Evolutionary conservation across 2,329 filamentous ascomycete genomes (phyloP).

Genomic region (Pseudogymnoascus sp.): DNA sequence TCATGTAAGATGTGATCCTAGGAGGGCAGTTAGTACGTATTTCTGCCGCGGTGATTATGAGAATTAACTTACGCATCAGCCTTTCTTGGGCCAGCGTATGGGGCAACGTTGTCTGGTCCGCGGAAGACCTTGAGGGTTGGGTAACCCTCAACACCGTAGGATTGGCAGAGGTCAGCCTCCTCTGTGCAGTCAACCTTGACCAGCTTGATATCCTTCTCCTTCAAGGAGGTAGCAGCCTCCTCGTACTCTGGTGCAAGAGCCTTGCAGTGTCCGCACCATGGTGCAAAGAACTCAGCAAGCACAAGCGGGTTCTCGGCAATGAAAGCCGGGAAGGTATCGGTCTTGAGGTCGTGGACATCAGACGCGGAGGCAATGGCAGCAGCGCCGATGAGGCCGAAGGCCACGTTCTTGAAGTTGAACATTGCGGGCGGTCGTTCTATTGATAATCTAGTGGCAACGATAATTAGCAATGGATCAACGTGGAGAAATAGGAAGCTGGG

Average conservation of each 20-base stretch:
- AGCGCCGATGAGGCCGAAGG: conserved; percentile 22
- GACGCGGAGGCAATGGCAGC: conserved; percentile 57
- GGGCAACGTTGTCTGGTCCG: conserved; percentile 67
- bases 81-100: conserved; percentile 87
- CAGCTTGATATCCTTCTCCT: conserved; percentile 79
- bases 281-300: conserved; percentile 93
- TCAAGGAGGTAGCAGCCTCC: conserved; percentile 71
- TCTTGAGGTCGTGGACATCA: conserved; percentile 77
- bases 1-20: conserved; percentile 78
- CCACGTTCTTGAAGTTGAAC: conserved; percentile 26
- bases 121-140: conserved; percentile 99
- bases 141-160: conserved; percentile 90
- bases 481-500: not conserved
- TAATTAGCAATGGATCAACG: not conserved
- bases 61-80: conserved; percentile 53
- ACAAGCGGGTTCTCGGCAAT: conserved; percentile 79
- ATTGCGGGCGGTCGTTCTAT: conserved; percentile 17
- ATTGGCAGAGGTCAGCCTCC: conserved; percentile 83
- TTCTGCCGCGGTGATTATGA: not conserved
- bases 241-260: conserved; percentile 90
- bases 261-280: conserved; percentile 97
- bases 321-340: conserved; percentile 80
- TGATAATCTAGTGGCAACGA: not conserved
- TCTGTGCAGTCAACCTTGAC: conserved; percentile 93
- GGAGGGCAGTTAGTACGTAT: conserved; percentile 10